Base-by-base conservation (phyloP, 768 basidiomycete genomes). In the Lactarius sanguifluus region DNA sequence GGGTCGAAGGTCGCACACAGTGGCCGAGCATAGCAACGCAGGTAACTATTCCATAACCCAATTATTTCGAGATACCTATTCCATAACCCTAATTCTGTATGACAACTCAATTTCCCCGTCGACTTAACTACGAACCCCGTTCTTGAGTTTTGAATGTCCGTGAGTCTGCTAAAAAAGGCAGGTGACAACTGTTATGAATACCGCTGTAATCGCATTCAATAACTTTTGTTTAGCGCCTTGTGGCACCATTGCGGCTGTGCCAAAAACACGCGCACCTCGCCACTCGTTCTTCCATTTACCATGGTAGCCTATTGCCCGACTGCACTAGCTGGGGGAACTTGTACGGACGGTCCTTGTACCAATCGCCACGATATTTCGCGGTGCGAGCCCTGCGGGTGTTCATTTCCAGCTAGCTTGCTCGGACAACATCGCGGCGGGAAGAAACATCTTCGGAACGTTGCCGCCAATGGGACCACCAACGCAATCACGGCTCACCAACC, bases 331-430 rank as follows among this genome's bases (percentile, higher is more conserved):
- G 66, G 66, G 15, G 69, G 66, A 2, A 69, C 70, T 15, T 75
- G 74, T 62, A 20, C 12, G 1, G 59, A 61, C 32, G 54, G 20
- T 2, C 34, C 40, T 36, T 76, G 75, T 56, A 18, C 20, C 5
- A 52, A 64, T 6, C 38, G 56, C 5, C 75, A 76, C 54, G 69
- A 73, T 32, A 67, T 68, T 18, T 41, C 52, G 8, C 64, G 74
- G 30, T 76, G 75, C 63, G 56, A 70, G n/a, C 41, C 57, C 1
- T 76, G 75, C 64, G 28, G 64, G 7, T 63, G 66, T 20, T 45
- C 62, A 2, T 64, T 64, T 30, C 58, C 66, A 23, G 30, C 52
- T 13, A 10, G 36, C 5, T 32, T 56, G 43, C 15, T 59, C 41
- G 8, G 8, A 7, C 58, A 59, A 60, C 66, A 67, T 38, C 10